Conservation (phyloP, 345 rosid genomes). For the Cardamine chenopodiifolia region DNA sequence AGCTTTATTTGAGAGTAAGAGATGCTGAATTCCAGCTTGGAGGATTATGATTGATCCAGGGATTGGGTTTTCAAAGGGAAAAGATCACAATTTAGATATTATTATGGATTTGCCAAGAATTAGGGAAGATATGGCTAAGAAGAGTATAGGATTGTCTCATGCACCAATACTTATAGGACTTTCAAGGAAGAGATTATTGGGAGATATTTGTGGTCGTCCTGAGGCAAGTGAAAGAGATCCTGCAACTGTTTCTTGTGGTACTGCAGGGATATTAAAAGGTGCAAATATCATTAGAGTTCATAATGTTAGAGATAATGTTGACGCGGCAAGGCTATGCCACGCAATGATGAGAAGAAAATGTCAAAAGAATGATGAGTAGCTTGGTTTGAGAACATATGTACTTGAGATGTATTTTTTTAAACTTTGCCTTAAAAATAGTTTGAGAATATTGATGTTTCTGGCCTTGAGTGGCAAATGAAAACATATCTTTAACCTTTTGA, state of each 20-base stretch:
- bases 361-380: not conserved
- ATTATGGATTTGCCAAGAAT: conserved; percentile 55
- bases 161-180: conserved; percentile 72
- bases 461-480: not conserved
- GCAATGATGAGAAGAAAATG: conserved; percentile 49
- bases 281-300: conserved; percentile 83
- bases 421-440: not conserved
- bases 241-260: conserved; percentile 66
- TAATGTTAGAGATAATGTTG: conserved; percentile 66
- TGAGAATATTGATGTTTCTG: not conserved
- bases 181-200: conserved; percentile 76
- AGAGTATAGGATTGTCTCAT: conserved; percentile 62
- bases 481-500: not conserved
- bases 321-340: conserved; percentile 70
- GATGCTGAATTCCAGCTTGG: conserved; percentile 82
- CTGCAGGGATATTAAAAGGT: conserved; percentile 65
- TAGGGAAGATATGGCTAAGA: conserved; percentile 55
- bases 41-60: conserved; percentile 81
- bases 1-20: conserved; percentile 52
- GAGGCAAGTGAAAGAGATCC: conserved; percentile 68
- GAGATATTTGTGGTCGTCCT: conserved; percentile 60
- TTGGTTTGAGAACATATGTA: not conserved
- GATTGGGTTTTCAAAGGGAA: conserved; percentile 77
- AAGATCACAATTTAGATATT: conserved; percentile 63
- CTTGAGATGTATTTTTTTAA: not conserved